Conservation (phyloP, 2,329 filamentous ascomycete genomes). For the Escovopsis weberi region DNA sequence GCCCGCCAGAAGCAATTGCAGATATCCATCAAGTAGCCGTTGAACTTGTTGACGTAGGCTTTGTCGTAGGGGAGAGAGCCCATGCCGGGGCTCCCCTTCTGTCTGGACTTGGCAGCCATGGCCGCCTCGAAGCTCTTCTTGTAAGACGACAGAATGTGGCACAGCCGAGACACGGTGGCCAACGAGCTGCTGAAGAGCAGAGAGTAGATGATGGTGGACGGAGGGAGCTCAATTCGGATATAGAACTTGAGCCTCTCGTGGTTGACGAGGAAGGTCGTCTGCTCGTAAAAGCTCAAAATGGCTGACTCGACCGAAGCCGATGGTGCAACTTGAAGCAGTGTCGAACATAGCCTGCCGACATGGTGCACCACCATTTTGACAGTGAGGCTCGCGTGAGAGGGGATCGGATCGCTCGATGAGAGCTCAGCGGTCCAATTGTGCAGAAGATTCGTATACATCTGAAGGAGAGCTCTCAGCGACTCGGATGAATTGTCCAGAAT, state of each 20-base stretch:
- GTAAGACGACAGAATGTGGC: conserved; percentile 53
- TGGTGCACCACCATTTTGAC: conserved; percentile 31
- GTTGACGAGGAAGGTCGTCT: conserved; percentile 41
- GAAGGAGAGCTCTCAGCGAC: conserved; percentile 46
- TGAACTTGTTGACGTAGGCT: conserved; percentile 54
- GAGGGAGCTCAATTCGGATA: conserved; percentile 54
- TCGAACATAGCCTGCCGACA: conserved; percentile 41
- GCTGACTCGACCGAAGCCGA: conserved; percentile 32
- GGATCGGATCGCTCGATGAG: conserved; percentile 22
- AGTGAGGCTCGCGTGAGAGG: conserved; percentile 20
- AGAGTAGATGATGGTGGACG: conserved; percentile 52
- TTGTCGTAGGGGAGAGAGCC: conserved; percentile 35
- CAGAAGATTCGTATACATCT: conserved; percentile 53
- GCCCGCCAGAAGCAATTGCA: conserved; percentile 74
- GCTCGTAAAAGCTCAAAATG: conserved; percentile 57
- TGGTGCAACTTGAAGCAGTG: conserved; percentile 40
- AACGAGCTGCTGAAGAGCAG: conserved; percentile 53
- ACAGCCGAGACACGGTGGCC: conserved; percentile 52
- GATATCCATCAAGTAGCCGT: conserved; percentile 74
- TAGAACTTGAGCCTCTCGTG: conserved; percentile 33
- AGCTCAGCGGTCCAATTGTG: conserved; percentile 40
- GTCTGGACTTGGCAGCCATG: conserved; percentile 27
- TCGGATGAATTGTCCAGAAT: conserved; percentile 32
- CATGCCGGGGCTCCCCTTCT: conserved; percentile 14
- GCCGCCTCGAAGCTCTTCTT: conserved; percentile 60